Evolutionary conservation across 106 monocot species (phyloP).

Genomic region (Phalaenopsis equestris): DNA sequence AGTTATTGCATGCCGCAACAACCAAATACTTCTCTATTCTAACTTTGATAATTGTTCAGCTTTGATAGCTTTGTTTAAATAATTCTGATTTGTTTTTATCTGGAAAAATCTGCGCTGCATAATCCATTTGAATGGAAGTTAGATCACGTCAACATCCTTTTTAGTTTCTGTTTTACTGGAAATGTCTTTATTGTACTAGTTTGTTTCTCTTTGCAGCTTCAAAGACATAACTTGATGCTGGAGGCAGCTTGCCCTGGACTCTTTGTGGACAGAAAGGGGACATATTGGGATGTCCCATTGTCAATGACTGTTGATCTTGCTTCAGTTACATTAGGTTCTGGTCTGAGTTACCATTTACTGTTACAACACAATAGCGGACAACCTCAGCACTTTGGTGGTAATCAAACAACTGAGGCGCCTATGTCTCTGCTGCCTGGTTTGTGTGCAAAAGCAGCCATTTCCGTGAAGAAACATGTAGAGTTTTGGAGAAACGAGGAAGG

Average conservation of each 20-base stretch:
- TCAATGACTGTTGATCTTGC: constrained; percentile 72
- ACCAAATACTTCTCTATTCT: too few relatives aligned
- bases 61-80: neutral
- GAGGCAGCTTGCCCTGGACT: constrained; percentile 81
- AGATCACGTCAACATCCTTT: neutral
- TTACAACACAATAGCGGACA: constrained; percentile 83
- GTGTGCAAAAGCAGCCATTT: constrained; percentile 74
- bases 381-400: constrained; percentile 44
- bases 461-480: constrained; percentile 57
- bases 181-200: neutral
- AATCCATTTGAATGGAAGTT: neutral
- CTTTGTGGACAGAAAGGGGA: constrained; percentile 73
- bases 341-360: constrained; percentile 67
- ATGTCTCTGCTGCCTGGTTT: constrained; percentile 66
- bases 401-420: constrained; percentile 35
- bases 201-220: constrained; percentile 40
- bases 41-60: neutral
- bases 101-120: neutral
- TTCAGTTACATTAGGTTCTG: constrained; percentile 53
- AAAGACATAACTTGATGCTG: constrained; percentile 60
- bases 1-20: too few relatives aligned
- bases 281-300: constrained; percentile 87
- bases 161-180: neutral
- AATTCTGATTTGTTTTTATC: neutral
- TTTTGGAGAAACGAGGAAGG: constrained; percentile 82